Evolutionary conservation across 164 flowering plant species (phyloP), one percentile per base, ranked within the genome.

Genomic region (Stephania yunnanensis): DNA sequence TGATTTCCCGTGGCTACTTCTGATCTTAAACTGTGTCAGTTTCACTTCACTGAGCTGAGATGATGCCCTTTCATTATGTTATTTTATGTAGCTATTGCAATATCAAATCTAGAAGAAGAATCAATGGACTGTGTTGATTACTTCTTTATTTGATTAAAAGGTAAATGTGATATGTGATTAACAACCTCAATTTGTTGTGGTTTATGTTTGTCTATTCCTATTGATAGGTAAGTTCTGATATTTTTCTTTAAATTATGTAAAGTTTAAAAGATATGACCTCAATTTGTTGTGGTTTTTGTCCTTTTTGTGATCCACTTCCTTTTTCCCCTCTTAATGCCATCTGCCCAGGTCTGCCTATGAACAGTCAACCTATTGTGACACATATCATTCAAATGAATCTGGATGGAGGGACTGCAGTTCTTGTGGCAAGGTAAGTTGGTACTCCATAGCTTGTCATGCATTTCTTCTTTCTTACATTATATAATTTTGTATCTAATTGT

Each of bases 351-450:
- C 85, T 80, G 92, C 89, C 36, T 94, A 84, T 78, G 90, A 92
- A 81, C 87, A 90, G 79, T 80, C 81, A 46, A 75, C 78, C 70
- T 94, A 86, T 84, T 94, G 98, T 81, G 96, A 92, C n/a, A 79
- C 77, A 25, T 94, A 88, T 79, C 98, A 94, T 68, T 74, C 81
- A 8, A 84, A 87, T 30, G 97, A 94, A 52, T 87, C 97, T 79
- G 98, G 98, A 75, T 94, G 98, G 98, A 92, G 98, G 82, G 87
- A 90, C 64, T 94, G 98, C 79, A 76, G 63, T 50, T 84, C 87
- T n/a, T 94, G 98, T 80, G 85, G 89, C 82, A 94, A 92, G 94
- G 98, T 92, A 74, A 77, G 82, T 68, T 70, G 6, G 25, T 50
- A 48, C 29, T 64, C 69, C 8, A 11, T 58, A 20, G 15, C 66